Conservation (phyloP, 2,329 filamentous ascomycete genomes). For the Pyrenophora teres region DNA sequence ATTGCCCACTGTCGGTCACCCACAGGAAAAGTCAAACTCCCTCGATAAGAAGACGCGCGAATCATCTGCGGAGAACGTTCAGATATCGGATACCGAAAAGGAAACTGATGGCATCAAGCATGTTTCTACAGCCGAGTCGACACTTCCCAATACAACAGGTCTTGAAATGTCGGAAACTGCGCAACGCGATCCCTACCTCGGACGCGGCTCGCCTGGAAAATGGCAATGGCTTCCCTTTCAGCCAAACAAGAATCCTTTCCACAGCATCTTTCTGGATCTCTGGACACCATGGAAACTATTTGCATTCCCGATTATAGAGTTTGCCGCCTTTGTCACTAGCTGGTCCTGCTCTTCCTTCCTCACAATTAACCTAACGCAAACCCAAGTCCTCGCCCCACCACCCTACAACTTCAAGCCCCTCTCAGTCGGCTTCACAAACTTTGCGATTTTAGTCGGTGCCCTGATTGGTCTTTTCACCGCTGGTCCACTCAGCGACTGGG, state of each 20-base stretch:
- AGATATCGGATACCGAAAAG: conserved; percentile 20
- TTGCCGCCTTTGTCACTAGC: conserved; percentile 64
- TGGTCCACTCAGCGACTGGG: conserved; percentile 62
- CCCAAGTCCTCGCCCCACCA: conserved; percentile 59
- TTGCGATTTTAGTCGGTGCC: conserved; percentile 60
- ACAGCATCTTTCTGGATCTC: conserved; percentile 58
- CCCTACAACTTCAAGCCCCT: conserved; percentile 60
- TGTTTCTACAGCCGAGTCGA: conserved; percentile 24
- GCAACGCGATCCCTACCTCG: conserved; percentile 60
- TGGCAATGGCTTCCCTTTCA: conserved; percentile 62
- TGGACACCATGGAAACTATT: conserved; percentile 68
- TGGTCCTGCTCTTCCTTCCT: conserved; percentile 64
- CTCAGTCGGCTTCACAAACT: conserved; percentile 61
- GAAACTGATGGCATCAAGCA: conserved; percentile 34
- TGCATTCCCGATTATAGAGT: conserved; percentile 66
- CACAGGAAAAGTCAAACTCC: conserved; percentile 4
- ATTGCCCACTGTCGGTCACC: conserved; percentile 37
- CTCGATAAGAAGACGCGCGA: conserved; percentile 28
- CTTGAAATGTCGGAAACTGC: conserved; percentile 44
- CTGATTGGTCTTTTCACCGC: conserved; percentile 61
- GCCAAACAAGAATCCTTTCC: conserved; percentile 52
- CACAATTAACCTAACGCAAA: conserved; percentile 64
- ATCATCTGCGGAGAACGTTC: conserved; percentile 15
- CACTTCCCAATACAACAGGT: conserved; percentile 26
- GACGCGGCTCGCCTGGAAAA: conserved; percentile 60